phyloP scores from a whole-genome alignment of 768 basidiomycete genomes.

The Phylloporus sp. region DNA sequence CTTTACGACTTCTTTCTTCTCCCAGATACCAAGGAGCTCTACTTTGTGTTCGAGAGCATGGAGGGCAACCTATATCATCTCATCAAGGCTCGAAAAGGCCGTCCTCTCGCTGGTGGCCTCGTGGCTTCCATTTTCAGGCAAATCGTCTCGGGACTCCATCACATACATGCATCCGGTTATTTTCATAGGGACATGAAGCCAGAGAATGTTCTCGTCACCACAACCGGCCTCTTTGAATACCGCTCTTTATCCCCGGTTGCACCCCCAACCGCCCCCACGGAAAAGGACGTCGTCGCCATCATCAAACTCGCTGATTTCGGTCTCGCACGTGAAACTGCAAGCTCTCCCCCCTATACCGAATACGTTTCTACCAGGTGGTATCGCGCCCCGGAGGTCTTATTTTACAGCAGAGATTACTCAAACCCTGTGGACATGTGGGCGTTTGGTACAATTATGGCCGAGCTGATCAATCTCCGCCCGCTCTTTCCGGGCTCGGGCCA shows the following conservation, averaged over 20 bases:
- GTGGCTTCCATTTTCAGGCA: slow-evolving; percentile 94
- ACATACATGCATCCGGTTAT: slow-evolving; percentile 90
- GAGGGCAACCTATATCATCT: slow-evolving; percentile 99
- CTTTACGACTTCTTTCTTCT: slow-evolving; percentile 98
- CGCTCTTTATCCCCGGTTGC: slow-evolving; percentile 70
- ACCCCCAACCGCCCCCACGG: slow-evolving; percentile 59
- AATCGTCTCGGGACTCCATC: slow-evolving; percentile 84
- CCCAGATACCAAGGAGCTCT: slow-evolving; percentile 93
- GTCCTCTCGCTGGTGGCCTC: slow-evolving; percentile 94
- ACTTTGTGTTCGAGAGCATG: slow-evolving; percentile 99
- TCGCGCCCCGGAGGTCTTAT: slow-evolving; percentile 93
- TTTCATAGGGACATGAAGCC: slow-evolving; percentile 99
- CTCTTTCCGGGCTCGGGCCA: slow-evolving; percentile 93
- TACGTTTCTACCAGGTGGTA: slow-evolving; percentile 99
- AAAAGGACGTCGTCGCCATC: slow-evolving; percentile 93
- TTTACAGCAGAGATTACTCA: slow-evolving; percentile 89
- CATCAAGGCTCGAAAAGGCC: slow-evolving; percentile 93
- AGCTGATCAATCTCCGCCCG: slow-evolving; percentile 90
- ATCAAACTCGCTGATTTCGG: slow-evolving; percentile 99
- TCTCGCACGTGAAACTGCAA: slow-evolving; percentile 84
- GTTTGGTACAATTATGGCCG: slow-evolving; percentile 96
- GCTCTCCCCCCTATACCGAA: slow-evolving; percentile 93
- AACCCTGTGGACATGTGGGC: slow-evolving; percentile 99
- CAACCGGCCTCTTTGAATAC: slow-evolving; percentile 93
- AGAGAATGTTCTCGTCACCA: slow-evolving; percentile 97